A percentile compares a stretch with the other conserved stretches of the same genome.
These are phyloP conservation scores for Penicillium sp. DNA, from an alignment of 2,329 filamentous ascomycete genomes.

Conservation along the genomic window DNA sequence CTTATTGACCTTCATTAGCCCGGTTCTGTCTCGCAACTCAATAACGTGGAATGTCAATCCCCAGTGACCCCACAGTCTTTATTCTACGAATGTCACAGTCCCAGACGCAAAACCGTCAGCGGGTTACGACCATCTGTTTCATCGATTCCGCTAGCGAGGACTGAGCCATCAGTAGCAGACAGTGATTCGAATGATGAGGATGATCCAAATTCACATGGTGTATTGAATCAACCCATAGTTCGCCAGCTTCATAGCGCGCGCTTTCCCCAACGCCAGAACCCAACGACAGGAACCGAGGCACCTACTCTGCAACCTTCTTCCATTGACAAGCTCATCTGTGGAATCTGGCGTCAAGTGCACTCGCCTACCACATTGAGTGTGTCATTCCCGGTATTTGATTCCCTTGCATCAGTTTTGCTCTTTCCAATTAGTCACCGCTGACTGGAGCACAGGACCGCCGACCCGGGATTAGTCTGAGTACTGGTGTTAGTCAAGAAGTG, in stretches of 20 bases:
- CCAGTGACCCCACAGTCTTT: slow-evolving; percentile 5
- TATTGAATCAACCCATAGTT: slow-evolving; percentile 4
- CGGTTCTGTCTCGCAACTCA: too few species aligned
- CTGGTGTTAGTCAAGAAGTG: too few species aligned
- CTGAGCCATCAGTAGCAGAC: too few species aligned
- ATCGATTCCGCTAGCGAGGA: too few species aligned
- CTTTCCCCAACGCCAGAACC: slow-evolving; percentile 21
- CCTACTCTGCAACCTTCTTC: slow-evolving; percentile 44
- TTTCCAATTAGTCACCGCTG: too few species aligned
- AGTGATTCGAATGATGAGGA: too few species aligned
- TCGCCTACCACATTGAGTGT: slow-evolving; percentile 17
- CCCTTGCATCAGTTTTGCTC: not conserved
- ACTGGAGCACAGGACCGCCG: too few species aligned
- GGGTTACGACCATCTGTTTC: slow-evolving; percentile 22
- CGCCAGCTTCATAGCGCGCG: slow-evolving; percentile 23
- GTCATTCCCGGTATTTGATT: slow-evolving; percentile 11
- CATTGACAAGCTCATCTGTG: slow-evolving; percentile 44
- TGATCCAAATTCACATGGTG: not conserved
- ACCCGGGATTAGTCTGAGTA: too few species aligned
- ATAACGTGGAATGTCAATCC: not conserved
- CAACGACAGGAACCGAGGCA: slow-evolving; percentile 25
- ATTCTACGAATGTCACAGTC: slow-evolving; percentile 4
- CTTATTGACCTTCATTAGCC: too few species aligned
- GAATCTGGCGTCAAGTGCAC: slow-evolving; percentile 47
- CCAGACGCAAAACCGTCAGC: slow-evolving; percentile 29